phyloP scores from a whole-genome alignment of 495 filamentous ascomycete species.

The Staphylotrichum longicolle region DNA sequence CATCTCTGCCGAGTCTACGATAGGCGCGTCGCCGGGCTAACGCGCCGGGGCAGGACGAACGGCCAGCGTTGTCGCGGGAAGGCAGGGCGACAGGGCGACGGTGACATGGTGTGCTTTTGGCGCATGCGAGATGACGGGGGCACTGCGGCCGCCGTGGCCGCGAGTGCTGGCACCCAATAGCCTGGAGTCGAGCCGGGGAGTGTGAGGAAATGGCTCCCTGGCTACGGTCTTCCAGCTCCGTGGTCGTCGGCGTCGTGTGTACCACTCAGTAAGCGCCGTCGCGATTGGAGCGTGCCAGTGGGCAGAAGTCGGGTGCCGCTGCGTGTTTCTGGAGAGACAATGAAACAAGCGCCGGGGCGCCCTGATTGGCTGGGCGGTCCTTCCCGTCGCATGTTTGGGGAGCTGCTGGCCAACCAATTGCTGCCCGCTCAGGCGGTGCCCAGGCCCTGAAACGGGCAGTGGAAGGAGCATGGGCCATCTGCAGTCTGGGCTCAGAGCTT shows the following conservation, averaged over 20 bases:
- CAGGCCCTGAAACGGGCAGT: not conserved
- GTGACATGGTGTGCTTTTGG: slow-evolving; percentile 4
- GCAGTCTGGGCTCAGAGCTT: too few species aligned
- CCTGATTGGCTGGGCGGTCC: slow-evolving; percentile 2
- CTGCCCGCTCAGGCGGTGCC: too few species aligned
- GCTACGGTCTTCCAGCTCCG: not conserved
- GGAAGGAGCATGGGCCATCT: slow-evolving; percentile 12
- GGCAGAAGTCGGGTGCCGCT: too few species aligned
- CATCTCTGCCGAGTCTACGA: not conserved
- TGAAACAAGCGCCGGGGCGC: slow-evolving; percentile 10
- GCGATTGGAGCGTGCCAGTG: not conserved
- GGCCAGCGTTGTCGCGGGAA: slow-evolving; percentile 8
- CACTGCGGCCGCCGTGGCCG: slow-evolving; percentile 11
- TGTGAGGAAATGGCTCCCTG: not conserved
- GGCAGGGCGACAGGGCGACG: not conserved
- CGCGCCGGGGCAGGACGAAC: slow-evolving; percentile 11
- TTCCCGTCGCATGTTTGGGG: slow-evolving; percentile 1
- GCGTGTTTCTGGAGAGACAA: not conserved
- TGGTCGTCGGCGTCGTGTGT: not conserved
- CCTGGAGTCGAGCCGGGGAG: not conserved
- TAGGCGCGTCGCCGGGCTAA: slow-evolving; percentile 1
- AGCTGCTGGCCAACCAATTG: slow-evolving; percentile 4
- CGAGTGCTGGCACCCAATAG: slow-evolving; percentile 6
- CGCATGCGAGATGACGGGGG: slow-evolving; percentile 14
- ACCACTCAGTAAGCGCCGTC: slow-evolving; percentile 7